Percentiles rank a stretch among this genome's conserved stretches.
phyloP scores from a whole-genome alignment of 805 yeast species.

The Saturnispora zaruensis region DNA sequence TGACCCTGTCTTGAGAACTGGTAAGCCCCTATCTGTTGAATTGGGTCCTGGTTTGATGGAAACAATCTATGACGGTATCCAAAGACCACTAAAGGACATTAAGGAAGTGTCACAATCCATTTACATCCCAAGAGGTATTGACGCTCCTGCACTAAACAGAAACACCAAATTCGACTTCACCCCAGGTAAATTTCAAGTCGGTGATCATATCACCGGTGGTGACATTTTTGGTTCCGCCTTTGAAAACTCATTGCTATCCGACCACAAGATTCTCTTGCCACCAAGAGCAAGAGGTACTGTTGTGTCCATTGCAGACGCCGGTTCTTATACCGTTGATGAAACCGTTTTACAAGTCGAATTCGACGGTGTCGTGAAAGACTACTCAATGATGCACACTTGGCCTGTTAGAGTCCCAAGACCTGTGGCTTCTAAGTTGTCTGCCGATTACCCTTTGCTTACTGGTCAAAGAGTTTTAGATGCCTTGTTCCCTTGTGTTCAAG shows the following conservation, averaged over 20 bases:
- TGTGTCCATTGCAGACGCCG: slow-evolving; percentile 79
- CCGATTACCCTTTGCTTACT: slow-evolving; percentile 90
- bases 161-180: slow-evolving; percentile 73
- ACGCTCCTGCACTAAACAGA: slow-evolving; percentile 91
- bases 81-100: slow-evolving; percentile 94
- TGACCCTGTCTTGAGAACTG: slow-evolving; percentile 96
- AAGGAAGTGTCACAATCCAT: slow-evolving; percentile 82
- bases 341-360: slow-evolving; percentile 89
- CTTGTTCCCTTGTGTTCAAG: slow-evolving; percentile 97
- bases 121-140: slow-evolving; percentile 98
- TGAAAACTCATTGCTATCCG: slow-evolving; percentile 86
- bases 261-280: slow-evolving; percentile 91
- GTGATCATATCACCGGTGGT: slow-evolving; percentile 98
- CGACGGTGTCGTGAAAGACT: slow-evolving; percentile 71
- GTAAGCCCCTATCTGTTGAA: slow-evolving; percentile 98
- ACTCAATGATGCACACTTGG: slow-evolving; percentile 98
- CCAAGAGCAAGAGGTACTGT: slow-evolving; percentile 99
- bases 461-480: slow-evolving; percentile 99
- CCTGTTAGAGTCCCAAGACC: slow-evolving; percentile 99
- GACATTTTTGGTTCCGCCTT: slow-evolving; percentile 90
- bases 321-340: slow-evolving; percentile 87
- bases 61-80: slow-evolving; percentile 98
- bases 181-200: slow-evolving; percentile 72
- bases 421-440: slow-evolving; percentile 86
- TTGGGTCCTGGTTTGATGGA: slow-evolving; percentile 99